Percentiles rank a stretch among this genome's conserved stretches.
These are phyloP conservation scores for Coemansia sp. DNA, from an alignment of 192 early-diverging fungal genomes.

Conservation along the genomic window DNA sequence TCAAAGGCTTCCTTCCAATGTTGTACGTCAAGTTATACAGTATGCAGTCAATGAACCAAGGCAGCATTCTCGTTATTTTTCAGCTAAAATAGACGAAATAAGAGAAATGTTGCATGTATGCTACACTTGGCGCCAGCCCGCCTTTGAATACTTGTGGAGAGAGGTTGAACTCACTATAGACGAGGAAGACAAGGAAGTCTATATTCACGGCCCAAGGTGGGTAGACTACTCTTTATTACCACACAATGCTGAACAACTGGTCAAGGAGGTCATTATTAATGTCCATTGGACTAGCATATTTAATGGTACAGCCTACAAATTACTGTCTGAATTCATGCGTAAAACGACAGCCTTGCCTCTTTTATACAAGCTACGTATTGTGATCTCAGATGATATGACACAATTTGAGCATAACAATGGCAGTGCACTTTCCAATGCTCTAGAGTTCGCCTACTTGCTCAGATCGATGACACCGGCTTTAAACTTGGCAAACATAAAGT, in stretches of 20 bases:
- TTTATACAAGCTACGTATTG: not conserved
- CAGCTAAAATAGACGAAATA: not conserved
- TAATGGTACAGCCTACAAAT: not conserved
- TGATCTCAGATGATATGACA: not conserved
- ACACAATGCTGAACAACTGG: not conserved
- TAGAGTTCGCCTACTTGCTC: not conserved
- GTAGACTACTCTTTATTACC: not conserved
- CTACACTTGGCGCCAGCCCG: not conserved
- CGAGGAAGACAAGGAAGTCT: not conserved
- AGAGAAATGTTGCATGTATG: not conserved
- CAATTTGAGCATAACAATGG: not conserved
- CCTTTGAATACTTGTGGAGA: not conserved
- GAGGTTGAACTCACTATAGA: not conserved
- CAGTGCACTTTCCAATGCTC: not conserved
- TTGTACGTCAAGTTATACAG: not conserved
- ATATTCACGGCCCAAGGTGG: not conserved
- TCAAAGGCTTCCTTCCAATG: not conserved
- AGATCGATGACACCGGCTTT: not conserved
- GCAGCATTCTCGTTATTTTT: not conserved
- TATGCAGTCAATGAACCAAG: not conserved
- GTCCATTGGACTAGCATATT: not conserved
- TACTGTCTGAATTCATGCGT: not conserved
- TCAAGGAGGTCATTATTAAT: not conserved
- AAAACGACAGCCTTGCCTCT: not conserved
- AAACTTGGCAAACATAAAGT: not conserved